Evolutionary conservation across 768 basidiomycete species (phyloP).

Genomic region (Trametes maxima): DNA sequence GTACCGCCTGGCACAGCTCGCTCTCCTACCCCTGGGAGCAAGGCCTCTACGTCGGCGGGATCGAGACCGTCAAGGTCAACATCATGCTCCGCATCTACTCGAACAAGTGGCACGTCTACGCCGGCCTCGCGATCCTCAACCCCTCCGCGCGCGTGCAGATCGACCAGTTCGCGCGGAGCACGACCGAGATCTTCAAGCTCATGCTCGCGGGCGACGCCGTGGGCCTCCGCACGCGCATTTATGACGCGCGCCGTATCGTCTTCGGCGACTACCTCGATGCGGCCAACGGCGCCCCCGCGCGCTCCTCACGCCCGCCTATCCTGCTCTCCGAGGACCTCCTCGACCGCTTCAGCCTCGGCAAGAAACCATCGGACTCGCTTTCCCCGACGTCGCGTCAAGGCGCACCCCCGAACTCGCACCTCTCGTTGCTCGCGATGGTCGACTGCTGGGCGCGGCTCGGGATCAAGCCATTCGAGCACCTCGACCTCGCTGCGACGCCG

Average conservation of each 20-base stretch:
- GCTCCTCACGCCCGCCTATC: conserved; percentile 55
- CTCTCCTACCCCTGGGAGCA: conserved; percentile 93
- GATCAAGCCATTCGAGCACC: conserved; percentile 89
- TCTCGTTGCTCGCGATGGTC: conserved; percentile 95
- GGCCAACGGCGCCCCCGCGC: background rate
- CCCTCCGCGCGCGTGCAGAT: conserved; percentile 88
- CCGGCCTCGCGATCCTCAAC: conserved; percentile 97
- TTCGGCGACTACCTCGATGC: conserved; percentile 51
- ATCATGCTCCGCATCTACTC: conserved; percentile 94
- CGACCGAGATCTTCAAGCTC: conserved; percentile 91
- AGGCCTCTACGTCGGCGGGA: conserved; percentile 92
- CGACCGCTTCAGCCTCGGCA: conserved; percentile 86
- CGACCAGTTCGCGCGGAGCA: conserved; percentile 84
- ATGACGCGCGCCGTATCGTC: conserved; percentile 72
- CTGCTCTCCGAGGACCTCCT: conserved; percentile 83
- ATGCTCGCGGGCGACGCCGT: conserved; percentile 70
- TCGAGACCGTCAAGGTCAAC: conserved; percentile 98
- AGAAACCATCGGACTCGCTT: conserved; percentile 24
- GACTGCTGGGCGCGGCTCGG: conserved; percentile 92
- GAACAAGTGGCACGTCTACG: conserved; percentile 99
- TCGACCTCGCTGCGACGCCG: conserved; percentile 92
- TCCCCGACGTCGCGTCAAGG: conserved; percentile 13
- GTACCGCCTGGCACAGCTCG: conserved; percentile 87
- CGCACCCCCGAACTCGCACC: conserved; percentile 76
- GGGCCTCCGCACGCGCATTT: conserved; percentile 69